Conservation (phyloP, 441 rosid genomes). For the Gossypium schwendimanii region DNA sequence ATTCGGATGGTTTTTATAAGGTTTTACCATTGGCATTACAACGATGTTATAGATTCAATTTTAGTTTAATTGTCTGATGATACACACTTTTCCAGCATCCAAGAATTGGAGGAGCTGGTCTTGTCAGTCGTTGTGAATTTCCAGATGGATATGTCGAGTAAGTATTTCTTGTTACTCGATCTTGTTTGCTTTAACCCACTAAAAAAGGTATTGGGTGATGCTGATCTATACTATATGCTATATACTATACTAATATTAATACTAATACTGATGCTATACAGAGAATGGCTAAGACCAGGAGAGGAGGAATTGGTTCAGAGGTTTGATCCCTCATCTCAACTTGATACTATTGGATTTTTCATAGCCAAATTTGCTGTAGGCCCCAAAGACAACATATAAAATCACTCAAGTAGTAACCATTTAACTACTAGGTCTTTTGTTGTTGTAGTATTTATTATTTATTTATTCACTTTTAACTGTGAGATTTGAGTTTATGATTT, state of each 20-base stretch:
- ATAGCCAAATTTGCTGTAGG: slow-evolving; percentile 80
- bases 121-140: slow-evolving; percentile 61
- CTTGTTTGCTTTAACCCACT: not conserved
- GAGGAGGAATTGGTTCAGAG: slow-evolving; percentile 90
- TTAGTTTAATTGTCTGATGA: not conserved
- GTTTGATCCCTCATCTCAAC: slow-evolving; percentile 78
- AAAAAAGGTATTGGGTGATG: not conserved
- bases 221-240: slow-evolving; percentile 6
- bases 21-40: not conserved
- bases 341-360: slow-evolving; percentile 91
- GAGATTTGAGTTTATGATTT: not conserved
- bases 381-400: slow-evolving; percentile 23
- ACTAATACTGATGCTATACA: slow-evolving; percentile 3
- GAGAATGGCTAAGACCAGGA: slow-evolving; percentile 92
- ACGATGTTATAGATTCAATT: not conserved
- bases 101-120: slow-evolving; percentile 89
- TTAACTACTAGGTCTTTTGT: not conserved
- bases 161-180: slow-evolving; percentile 19
- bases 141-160: slow-evolving; percentile 78
- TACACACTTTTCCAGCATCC: slow-evolving; percentile 49
- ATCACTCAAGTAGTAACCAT: slow-evolving; percentile 7
- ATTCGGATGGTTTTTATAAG: not conserved
- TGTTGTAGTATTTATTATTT: not conserved
- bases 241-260: not conserved
- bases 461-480: not conserved